A percentile compares a stretch with the other conserved stretches of the same genome.
Evolutionary conservation across 495 filamentous ascomycete genomes (phyloP).

Genomic region (Hypoxylon crocopeplum): DNA sequence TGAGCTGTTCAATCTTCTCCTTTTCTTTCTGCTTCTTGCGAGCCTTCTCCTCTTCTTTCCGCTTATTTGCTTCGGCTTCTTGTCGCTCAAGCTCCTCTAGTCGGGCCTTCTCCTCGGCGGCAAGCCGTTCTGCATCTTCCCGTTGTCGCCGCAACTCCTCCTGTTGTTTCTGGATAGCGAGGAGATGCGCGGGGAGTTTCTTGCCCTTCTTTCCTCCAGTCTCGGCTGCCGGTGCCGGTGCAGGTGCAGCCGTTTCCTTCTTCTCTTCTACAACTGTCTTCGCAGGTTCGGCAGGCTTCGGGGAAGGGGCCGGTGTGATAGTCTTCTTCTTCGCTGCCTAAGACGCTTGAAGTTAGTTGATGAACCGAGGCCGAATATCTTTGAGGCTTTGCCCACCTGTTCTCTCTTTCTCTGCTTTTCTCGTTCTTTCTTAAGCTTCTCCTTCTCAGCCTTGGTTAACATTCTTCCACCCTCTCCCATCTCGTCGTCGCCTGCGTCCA

Average conservation of each 20-base stretch:
- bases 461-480: constrained; percentile 66
- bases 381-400: constrained; percentile 61
- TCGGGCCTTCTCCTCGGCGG: constrained; percentile 77
- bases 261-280: constrained; percentile 56
- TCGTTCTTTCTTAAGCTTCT: constrained; percentile 91
- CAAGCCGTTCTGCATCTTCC: constrained; percentile 73
- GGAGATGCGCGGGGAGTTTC: constrained; percentile 83
- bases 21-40: constrained; percentile 94
- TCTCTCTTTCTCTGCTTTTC: constrained; percentile 96
- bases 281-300: constrained; percentile 55
- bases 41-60: constrained; percentile 71
- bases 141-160: constrained; percentile 75
- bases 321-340: constrained; percentile 76
- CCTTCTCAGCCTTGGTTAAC: constrained; percentile 95
- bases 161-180: constrained; percentile 89
- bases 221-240: constrained; percentile 55
- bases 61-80: constrained; percentile 63
- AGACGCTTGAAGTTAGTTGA: constrained; percentile 25
- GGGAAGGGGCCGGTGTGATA: constrained; percentile 50
- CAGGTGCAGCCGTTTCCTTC: constrained; percentile 45
- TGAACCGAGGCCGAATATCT: background rate
- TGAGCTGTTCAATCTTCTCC: constrained; percentile 92
- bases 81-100: constrained; percentile 71
- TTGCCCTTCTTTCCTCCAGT: constrained; percentile 80
- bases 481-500: constrained; percentile 62